Base-by-base conservation (phyloP, 345 rosid genomes). In the Eucalyptus guilfoylei region DNA sequence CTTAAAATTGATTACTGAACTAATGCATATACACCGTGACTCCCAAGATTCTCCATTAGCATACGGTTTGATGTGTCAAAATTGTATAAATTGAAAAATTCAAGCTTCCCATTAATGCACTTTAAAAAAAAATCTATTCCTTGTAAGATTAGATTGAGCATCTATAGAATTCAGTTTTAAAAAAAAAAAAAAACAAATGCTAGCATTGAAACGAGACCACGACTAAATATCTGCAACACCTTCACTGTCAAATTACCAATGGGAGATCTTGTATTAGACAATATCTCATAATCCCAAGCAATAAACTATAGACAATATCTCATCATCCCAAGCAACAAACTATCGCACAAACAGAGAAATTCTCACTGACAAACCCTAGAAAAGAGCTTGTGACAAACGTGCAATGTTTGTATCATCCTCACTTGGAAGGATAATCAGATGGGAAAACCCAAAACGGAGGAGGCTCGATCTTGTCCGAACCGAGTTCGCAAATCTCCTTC, bases 361-460 rank as follows among this genome's bases (percentile, higher is more conserved):
- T 62, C 72, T 62, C 72, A 3, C 8, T 37, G 28, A 37, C 28
- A 37, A 34, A 34, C 81, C 45, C 81, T 72, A 72, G 81, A 19
- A 23, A 72, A 16, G 37, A 69, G 23, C 2, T 72, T 37, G 81
- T 11, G 28, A 37, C 81, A 5, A 23, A 72, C 6, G 44, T 34
- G 40, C 14, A 10, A 37, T 40, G 83, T 76, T 37, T 21, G 28
- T 6, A 76, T 76, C 83, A 37, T 11, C 15, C 47, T 76, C 85
- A 11, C 47, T 76, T 40, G 47, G 30, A 40, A 21, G 47, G 15
- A 40, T 40, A 76, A 37, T 40, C 30, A 40, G 40, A 45, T 28
- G 91, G 91, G 50, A 88, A 11, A 45, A 90, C 86, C 91, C 91
- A 90, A 87, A 87, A 55, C 4, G 91, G 86, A 16, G 91, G 88